These are phyloP conservation scores for Exophiala alcalophila DNA, from an alignment of 2,329 filamentous ascomycete genomes.

Conservation along the genomic window DNA sequence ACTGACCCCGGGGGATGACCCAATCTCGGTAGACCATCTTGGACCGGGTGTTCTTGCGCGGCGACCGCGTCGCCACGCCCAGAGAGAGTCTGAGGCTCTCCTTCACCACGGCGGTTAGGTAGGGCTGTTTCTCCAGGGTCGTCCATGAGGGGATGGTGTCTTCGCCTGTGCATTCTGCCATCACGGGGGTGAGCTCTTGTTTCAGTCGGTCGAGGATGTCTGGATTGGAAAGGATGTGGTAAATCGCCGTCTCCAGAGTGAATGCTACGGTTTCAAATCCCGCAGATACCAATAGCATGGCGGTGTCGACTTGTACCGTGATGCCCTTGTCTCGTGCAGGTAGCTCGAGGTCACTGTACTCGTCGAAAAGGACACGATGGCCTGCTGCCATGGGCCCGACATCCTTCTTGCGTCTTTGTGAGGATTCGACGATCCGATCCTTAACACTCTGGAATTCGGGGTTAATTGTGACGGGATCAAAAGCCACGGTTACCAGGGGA, in stretches of 20 bases:
- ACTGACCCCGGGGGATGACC: slow-evolving; percentile 18
- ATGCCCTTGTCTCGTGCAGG: neutral
- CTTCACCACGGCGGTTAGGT: slow-evolving; percentile 39
- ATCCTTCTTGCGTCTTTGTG: neutral
- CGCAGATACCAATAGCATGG: slow-evolving; percentile 32
- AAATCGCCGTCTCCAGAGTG: slow-evolving; percentile 31
- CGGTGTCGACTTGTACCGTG: slow-evolving; percentile 32
- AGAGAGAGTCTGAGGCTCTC: slow-evolving; percentile 39
- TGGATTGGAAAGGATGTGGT: slow-evolving; percentile 28
- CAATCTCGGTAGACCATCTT: slow-evolving; percentile 24
- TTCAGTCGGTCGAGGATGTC: slow-evolving; percentile 18
- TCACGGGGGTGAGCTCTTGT: slow-evolving; percentile 16
- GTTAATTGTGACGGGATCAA: neutral
- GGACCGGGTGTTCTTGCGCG: slow-evolving; percentile 23
- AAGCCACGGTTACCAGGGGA: neutral
- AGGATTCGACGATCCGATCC: neutral
- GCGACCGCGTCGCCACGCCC: slow-evolving; percentile 35
- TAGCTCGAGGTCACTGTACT: slow-evolving; percentile 7
- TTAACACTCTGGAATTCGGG: neutral
- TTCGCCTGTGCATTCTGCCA: slow-evolving; percentile 1
- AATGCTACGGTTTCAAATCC: slow-evolving; percentile 36
- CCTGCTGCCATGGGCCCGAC: neutral
- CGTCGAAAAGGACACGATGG: neutral
- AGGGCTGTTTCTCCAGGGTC: slow-evolving; percentile 30
- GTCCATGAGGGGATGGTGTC: slow-evolving; percentile 22